phyloP scores from a whole-genome alignment of 768 basidiomycete species.

The Boletus pseudopeckii region DNA sequence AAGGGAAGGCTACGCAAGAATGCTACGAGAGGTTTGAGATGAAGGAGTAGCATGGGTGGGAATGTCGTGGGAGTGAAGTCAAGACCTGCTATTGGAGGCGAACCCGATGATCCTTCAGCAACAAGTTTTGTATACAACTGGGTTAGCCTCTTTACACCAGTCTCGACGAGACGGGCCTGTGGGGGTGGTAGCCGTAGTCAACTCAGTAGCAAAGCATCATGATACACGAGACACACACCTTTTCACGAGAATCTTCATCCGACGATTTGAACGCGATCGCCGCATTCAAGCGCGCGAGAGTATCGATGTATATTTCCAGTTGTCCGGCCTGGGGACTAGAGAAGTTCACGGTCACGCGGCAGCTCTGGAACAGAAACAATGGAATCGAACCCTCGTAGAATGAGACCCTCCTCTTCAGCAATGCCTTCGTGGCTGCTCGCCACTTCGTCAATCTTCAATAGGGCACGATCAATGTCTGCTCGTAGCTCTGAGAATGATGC shows the following conservation, averaged over 20 bases:
- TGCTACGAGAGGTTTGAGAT: constrained; percentile 59
- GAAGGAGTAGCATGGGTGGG: constrained; percentile 48
- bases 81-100: constrained; percentile 58
- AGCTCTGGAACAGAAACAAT: not conserved
- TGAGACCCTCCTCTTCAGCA: constrained; percentile 73
- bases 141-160: constrained; percentile 76
- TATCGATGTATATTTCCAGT: constrained; percentile 63
- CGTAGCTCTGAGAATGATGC: not conserved
- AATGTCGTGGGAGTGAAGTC: constrained; percentile 55
- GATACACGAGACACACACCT: constrained; percentile 34
- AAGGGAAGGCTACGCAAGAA: constrained; percentile 72
- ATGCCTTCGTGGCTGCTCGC: constrained; percentile 72
- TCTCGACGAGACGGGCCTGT: constrained; percentile 73
- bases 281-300: constrained; percentile 73
- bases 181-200: not conserved
- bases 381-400: constrained; percentile 62
- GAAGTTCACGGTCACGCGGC: not conserved
- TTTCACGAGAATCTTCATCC: constrained; percentile 52
- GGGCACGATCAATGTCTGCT: constrained; percentile 75
- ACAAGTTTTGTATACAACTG: constrained; percentile 84
- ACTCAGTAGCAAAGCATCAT: not conserved
- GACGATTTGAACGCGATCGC: constrained; percentile 72
- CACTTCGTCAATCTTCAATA: constrained; percentile 76
- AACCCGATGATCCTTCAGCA: constrained; percentile 80
- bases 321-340: constrained; percentile 68